These are phyloP conservation scores for Rhipidocladum racemiflorum DNA, from an alignment of 176 grass and related monocot genomes.

Conservation along the genomic window DNA sequence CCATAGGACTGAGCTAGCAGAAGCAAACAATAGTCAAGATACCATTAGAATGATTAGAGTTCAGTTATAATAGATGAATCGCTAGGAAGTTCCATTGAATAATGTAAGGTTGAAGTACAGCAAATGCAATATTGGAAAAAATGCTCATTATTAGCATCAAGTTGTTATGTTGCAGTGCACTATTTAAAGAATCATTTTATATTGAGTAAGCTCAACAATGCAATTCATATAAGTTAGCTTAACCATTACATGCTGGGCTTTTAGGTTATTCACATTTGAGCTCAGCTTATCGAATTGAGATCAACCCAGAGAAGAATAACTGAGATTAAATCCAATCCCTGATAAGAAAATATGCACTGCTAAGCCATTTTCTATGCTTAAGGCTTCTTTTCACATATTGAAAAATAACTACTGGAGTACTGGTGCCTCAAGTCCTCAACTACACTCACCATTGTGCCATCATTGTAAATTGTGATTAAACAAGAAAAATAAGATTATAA, in stretches of 20 bases:
- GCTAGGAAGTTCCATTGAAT: not conserved
- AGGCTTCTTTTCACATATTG: not conserved
- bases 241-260: not conserved
- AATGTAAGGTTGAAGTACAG: not conserved
- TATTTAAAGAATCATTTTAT: not conserved
- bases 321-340: not conserved
- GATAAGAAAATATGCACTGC: not conserved
- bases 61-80: not conserved
- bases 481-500: not conserved
- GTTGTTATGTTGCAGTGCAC: not conserved
- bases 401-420: not conserved
- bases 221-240: not conserved
- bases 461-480: not conserved
- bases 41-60: not conserved
- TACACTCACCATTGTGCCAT: not conserved
- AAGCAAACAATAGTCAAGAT: constrained; percentile 23
- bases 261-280: not conserved
- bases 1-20: constrained; percentile 66
- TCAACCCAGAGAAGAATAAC: not conserved
- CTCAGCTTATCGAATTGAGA: not conserved
- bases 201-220: not conserved
- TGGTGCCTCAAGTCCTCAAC: not conserved
- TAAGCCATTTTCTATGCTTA: not conserved
- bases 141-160: not conserved
- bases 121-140: not conserved